These are phyloP conservation scores for Teunomyces atbi DNA, from an alignment of 805 yeast genomes.

Conservation along the genomic window DNA sequence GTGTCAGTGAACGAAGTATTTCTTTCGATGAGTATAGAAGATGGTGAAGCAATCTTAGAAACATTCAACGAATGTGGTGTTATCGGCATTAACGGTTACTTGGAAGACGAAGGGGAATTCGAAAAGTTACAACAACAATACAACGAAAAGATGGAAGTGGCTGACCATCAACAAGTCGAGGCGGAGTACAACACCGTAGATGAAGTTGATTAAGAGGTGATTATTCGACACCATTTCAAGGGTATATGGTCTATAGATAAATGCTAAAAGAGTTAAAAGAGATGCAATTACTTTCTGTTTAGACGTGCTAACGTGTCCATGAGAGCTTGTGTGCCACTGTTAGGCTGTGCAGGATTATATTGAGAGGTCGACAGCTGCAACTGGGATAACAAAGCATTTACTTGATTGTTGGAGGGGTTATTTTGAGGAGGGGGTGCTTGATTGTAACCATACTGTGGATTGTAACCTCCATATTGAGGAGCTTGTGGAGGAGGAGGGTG, in stretches of 20 bases:
- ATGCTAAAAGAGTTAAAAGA: background rate
- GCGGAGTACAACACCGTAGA: conserved; percentile 12
- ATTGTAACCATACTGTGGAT: background rate
- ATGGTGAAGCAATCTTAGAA: conserved; percentile 77
- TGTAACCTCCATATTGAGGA: conserved; percentile 1
- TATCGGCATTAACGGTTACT: conserved; percentile 72
- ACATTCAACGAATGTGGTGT: conserved; percentile 77
- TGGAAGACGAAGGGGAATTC: conserved; percentile 74
- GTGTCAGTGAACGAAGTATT: conserved; percentile 84
- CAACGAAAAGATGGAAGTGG: conserved; percentile 22
- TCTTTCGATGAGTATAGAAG: conserved; percentile 65
- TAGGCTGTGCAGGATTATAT: conserved; percentile 12
- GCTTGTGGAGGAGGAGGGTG: background rate
- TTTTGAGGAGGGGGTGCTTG: conserved; percentile 13
- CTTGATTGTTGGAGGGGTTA: conserved; percentile 22
- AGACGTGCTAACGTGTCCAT: conserved; percentile 40
- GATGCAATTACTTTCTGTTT: conserved; percentile 22
- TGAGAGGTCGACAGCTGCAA: conserved; percentile 17
- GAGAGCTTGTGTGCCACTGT: conserved; percentile 23
- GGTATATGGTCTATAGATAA: conserved; percentile 2
- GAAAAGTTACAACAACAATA: conserved; percentile 51
- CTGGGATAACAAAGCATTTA: conserved; percentile 26
- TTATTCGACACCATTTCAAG: conserved; percentile 1
- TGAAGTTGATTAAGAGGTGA: conserved; percentile 12
- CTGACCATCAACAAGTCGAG: conserved; percentile 10